These are phyloP conservation scores for Termitomyces sp. DNA, from an alignment of 768 basidiomycete genomes.

Conservation along the genomic window DNA sequence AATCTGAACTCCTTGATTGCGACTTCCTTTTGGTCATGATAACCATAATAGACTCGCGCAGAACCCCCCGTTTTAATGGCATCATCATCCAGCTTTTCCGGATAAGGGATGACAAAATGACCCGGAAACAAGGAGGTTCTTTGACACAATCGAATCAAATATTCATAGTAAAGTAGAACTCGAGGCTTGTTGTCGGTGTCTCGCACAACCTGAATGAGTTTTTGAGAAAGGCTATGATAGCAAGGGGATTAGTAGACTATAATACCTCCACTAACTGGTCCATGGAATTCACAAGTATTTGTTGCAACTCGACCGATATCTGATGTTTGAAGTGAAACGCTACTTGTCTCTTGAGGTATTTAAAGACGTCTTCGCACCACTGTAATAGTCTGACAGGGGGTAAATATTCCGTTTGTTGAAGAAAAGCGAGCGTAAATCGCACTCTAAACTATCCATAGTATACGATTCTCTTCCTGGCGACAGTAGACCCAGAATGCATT, in stretches of 20 bases:
- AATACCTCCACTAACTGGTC: slow-evolving; percentile 11
- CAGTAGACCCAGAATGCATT: background rate
- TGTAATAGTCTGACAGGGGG: background rate
- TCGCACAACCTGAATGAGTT: slow-evolving; percentile 4
- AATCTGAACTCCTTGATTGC: slow-evolving; percentile 18
- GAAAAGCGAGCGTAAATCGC: background rate
- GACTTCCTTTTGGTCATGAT: slow-evolving; percentile 4
- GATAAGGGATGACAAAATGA: slow-evolving; percentile 1
- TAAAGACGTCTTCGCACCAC: slow-evolving; percentile 11
- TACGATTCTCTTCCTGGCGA: background rate
- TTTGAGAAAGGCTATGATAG: background rate
- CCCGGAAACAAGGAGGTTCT: slow-evolving; percentile 1
- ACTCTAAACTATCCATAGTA: slow-evolving; percentile 3
- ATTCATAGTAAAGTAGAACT: slow-evolving; percentile 7
- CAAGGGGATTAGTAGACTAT: background rate
- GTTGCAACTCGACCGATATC: background rate
- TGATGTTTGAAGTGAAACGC: background rate
- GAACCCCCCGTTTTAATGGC: slow-evolving; percentile 12
- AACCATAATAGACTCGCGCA: slow-evolving; percentile 15
- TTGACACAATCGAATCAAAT: slow-evolving; percentile 9
- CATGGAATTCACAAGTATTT: slow-evolving; percentile 9
- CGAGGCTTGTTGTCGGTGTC: slow-evolving; percentile 3
- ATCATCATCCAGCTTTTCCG: background rate
- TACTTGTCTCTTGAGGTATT: background rate
- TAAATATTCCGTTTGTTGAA: background rate